Percentiles rank a stretch among this genome's conserved stretches.
phyloP scores from a whole-genome alignment of 805 yeast genomes.

The Isabelozyma heimii region DNA sequence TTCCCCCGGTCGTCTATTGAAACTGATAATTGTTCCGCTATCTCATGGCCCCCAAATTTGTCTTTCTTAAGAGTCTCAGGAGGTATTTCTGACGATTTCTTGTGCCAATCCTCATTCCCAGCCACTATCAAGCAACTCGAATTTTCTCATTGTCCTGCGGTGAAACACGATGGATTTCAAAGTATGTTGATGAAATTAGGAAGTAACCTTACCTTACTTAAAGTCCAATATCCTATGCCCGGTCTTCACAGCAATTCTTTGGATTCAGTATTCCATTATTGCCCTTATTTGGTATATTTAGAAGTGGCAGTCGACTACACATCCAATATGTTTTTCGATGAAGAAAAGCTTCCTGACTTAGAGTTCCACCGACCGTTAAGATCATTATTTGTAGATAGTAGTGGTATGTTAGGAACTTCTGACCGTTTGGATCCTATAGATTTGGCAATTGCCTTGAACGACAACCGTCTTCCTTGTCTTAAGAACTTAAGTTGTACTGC shows the following conservation, averaged over 20 bases:
- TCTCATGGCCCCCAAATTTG: slow-evolving; percentile 76
- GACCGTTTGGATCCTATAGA: slow-evolving; percentile 86
- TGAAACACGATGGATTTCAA: slow-evolving; percentile 64
- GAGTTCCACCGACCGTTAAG: slow-evolving; percentile 47
- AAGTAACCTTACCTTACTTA: slow-evolving; percentile 54
- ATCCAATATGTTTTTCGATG: slow-evolving; percentile 41
- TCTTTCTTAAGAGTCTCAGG: slow-evolving; percentile 79
- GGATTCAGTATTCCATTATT: slow-evolving; percentile 69
- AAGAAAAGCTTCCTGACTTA: slow-evolving; percentile 22
- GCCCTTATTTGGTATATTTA: slow-evolving; percentile 67
- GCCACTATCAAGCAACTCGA: slow-evolving; percentile 65
- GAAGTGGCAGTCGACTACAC: slow-evolving; percentile 80
- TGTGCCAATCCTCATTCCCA: slow-evolving; percentile 71
- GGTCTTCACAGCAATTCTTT: slow-evolving; percentile 64
- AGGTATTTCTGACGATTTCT: slow-evolving; percentile 80
- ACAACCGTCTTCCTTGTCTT: slow-evolving; percentile 69
- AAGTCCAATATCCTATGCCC: slow-evolving; percentile 88
- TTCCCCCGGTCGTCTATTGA: slow-evolving; percentile 86
- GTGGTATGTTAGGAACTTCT: slow-evolving; percentile 84
- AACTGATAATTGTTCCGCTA: slow-evolving; percentile 55
- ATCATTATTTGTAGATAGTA: slow-evolving; percentile 69
- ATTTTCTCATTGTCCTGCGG: slow-evolving; percentile 82
- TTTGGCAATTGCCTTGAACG: slow-evolving; percentile 78
- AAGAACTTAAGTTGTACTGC: slow-evolving; percentile 65
- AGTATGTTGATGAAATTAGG: slow-evolving; percentile 66